phyloP scores from a whole-genome alignment of 768 basidiomycete species.

The Nidularia pulvinata region DNA sequence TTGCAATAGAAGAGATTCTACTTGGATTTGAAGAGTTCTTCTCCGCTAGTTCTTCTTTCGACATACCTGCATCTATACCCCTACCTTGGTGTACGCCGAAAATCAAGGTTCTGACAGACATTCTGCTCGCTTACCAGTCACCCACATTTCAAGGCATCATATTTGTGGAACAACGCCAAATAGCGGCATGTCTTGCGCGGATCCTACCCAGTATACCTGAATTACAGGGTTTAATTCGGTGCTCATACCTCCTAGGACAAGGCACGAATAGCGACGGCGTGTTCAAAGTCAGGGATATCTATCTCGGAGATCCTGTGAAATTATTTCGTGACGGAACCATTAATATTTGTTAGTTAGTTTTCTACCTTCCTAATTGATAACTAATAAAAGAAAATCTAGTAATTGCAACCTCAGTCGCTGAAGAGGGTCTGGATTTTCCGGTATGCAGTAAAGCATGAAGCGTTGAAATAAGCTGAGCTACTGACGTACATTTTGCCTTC shows the following conservation, averaged over 20 bases:
- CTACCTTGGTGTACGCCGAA: constrained; percentile 79
- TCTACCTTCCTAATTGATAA: background rate
- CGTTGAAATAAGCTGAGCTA: no score
- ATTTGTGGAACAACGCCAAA: constrained; percentile 86
- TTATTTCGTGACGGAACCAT: constrained; percentile 64
- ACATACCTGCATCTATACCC: constrained; percentile 38
- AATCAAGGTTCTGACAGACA: constrained; percentile 57
- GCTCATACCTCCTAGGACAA: constrained; percentile 73
- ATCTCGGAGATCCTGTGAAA: constrained; percentile 59
- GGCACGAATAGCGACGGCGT: constrained; percentile 45
- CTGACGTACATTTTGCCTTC: no score
- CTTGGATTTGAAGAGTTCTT: constrained; percentile 49
- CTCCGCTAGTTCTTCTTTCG: constrained; percentile 21
- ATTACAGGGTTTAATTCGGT: constrained; percentile 54
- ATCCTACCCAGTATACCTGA: constrained; percentile 62
- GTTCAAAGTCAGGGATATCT: constrained; percentile 34
- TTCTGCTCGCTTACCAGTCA: constrained; percentile 55
- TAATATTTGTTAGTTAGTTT: constrained; percentile 59
- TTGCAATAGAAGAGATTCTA: constrained; percentile 32
- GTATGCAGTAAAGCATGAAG: no score
- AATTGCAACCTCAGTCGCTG: constrained; percentile 85
- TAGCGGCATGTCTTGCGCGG: constrained; percentile 68
- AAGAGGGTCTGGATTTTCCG: constrained; percentile 92
- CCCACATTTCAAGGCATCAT: constrained; percentile 77
- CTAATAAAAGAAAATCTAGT: constrained; percentile 32